Conservation (phyloP, 345 rosid genomes). For the Hypericum androsaemum region DNA sequence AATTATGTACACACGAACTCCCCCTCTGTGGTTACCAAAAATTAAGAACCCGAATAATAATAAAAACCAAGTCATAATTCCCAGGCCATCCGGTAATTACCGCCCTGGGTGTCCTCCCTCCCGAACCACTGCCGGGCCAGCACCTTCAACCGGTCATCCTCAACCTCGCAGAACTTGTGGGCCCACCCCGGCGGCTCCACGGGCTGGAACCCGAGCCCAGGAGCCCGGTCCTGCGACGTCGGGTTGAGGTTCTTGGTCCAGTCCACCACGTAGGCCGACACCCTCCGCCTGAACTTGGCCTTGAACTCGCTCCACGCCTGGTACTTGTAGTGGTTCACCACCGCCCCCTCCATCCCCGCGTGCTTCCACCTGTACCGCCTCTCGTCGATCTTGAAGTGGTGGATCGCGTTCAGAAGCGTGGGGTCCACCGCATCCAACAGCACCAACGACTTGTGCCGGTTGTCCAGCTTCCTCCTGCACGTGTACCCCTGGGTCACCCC, state of each 20-base stretch:
- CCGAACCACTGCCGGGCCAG: constrained; percentile 54
- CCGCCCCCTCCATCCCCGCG: constrained; percentile 27
- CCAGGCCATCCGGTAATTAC: no score
- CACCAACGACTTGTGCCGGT: constrained; percentile 72
- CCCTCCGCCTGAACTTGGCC: constrained; percentile 65
- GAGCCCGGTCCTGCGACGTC: constrained; percentile 63
- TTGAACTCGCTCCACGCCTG: constrained; percentile 86
- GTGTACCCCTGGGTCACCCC: constrained; percentile 82
- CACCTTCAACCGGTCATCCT: constrained; percentile 41
- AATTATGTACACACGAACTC: no score
- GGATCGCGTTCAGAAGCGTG: constrained; percentile 57
- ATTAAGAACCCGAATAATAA: no score
- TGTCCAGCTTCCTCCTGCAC: constrained; percentile 41
- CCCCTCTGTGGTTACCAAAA: no score
- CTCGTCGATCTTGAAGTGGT: constrained; percentile 45
- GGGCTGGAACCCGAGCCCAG: constrained; percentile 61
- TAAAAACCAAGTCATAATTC: no score
- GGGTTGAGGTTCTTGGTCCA: constrained; percentile 52
- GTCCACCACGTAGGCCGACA: constrained; percentile 80
- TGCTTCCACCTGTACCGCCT: constrained; percentile 24
- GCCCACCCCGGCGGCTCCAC: constrained; percentile 61
- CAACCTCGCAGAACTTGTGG: constrained; percentile 47
- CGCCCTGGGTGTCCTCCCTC: not conserved
- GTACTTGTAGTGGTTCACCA: constrained; percentile 84
- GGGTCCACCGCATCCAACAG: constrained; percentile 42